Evolutionary conservation across 371 early-diverging fungal species (phyloP).

Genomic region (Syncephalastrum racemosum): DNA sequence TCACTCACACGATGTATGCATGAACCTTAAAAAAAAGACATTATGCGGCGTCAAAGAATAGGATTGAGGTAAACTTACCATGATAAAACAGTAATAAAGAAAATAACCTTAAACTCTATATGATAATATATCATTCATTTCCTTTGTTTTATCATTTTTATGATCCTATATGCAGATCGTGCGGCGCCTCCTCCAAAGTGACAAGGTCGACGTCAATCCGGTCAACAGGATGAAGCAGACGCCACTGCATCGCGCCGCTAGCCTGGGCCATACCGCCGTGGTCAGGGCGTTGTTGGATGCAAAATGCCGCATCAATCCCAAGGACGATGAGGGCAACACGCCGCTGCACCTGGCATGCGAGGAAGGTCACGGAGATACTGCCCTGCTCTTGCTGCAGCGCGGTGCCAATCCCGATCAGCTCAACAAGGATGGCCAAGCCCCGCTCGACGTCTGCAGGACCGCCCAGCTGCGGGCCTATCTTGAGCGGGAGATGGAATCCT

Average conservation of each 20-base stretch:
- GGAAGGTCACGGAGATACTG: conserved; percentile 61
- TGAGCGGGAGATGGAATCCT: no score
- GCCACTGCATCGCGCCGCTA: conserved; percentile 60
- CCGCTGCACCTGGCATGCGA: conserved; percentile 65
- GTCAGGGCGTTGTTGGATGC: conserved; percentile 42
- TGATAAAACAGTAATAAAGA: background rate
- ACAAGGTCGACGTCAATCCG: conserved; percentile 25
- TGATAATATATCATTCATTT: background rate
- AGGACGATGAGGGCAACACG: conserved; percentile 53
- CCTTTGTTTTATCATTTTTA: background rate
- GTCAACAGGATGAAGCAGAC: conserved; percentile 50
- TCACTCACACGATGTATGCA: background rate
- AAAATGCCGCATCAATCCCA: conserved; percentile 47
- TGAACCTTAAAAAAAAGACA: conserved; percentile 28
- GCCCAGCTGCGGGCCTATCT: conserved; percentile 1
- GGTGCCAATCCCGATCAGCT: conserved; percentile 47
- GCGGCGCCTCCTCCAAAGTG: no score
- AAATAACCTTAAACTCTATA: no score
- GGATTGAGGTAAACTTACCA: conserved; percentile 32
- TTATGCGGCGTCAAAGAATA: conserved; percentile 60
- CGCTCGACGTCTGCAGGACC: conserved; percentile 36
- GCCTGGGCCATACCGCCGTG: conserved; percentile 46
- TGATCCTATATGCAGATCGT: no score
- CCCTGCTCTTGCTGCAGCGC: conserved; percentile 42
- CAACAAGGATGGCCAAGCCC: conserved; percentile 45